Conservation (phyloP, 139 green algal species). For the Closterium sp. region DNA sequence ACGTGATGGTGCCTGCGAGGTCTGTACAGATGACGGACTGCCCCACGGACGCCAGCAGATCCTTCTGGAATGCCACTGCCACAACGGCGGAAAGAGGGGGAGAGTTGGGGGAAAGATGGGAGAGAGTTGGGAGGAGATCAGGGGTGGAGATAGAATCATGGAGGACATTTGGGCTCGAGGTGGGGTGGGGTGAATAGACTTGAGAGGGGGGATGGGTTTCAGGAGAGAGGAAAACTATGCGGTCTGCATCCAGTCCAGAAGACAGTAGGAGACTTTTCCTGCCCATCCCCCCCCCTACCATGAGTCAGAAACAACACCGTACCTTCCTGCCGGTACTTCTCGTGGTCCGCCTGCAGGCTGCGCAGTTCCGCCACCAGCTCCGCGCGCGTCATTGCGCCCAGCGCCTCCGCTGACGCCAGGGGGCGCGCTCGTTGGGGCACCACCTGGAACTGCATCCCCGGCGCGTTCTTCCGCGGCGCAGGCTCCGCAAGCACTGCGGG, state of each 20-base stretch:
- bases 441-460: neutral
- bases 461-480: neutral
- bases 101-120: neutral
- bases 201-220: neutral
- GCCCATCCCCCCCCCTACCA: neutral
- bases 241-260: neutral
- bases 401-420: neutral
- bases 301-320: neutral
- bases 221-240: neutral
- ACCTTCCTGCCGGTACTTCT: conserved; percentile 4
- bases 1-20: conserved; percentile 19
- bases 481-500: neutral
- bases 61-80: conserved; percentile 12
- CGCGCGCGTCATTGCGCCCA: neutral
- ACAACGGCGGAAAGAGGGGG: neutral
- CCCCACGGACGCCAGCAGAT: conserved; percentile 18
- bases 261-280: neutral
- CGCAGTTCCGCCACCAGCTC: conserved; percentile 7
- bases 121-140: neutral
- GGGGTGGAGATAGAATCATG: neutral
- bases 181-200: neutral
- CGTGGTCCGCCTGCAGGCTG: neutral
- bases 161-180: too few species aligned
- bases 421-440: neutral
- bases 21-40: conserved; percentile 32